These are phyloP conservation scores for Entonaema liquescens DNA, from an alignment of 495 filamentous ascomycete genomes.

Conservation along the genomic window DNA sequence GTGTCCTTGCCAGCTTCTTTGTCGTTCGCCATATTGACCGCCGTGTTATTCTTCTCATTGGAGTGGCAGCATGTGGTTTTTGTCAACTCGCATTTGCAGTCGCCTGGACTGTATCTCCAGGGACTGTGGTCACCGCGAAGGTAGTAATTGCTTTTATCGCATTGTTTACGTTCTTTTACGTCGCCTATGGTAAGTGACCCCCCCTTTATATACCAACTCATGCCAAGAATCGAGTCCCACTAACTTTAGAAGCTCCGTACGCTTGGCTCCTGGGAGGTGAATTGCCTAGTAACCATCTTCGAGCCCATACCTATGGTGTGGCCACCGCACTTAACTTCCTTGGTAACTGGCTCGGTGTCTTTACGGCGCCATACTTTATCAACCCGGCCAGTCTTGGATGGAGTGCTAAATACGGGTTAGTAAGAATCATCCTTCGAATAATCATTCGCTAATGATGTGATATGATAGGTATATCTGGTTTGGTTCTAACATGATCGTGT, in stretches of 20 bases:
- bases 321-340: conserved; percentile 57
- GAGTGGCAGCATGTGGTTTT: conserved; percentile 57
- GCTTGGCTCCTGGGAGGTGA: conserved; percentile 64
- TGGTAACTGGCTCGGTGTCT: conserved; percentile 60
- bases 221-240: background rate
- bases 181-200: conserved; percentile 46
- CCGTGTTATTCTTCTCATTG: conserved; percentile 57
- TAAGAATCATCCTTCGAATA: background rate
- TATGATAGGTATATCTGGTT: conserved; percentile 51
- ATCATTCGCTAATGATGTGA: background rate
- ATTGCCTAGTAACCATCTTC: conserved; percentile 55
- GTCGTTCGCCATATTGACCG: conserved; percentile 59
- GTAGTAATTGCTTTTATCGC: conserved; percentile 56
- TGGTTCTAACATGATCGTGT: conserved; percentile 47
- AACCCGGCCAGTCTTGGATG: conserved; percentile 58
- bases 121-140: conserved; percentile 49
- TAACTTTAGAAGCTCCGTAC: conserved; percentile 50
- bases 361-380: conserved; percentile 66
- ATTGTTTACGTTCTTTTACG: conserved; percentile 51
- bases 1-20: conserved; percentile 55
- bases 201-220: background rate
- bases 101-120: conserved; percentile 57
- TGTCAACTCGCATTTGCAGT: conserved; percentile 58
- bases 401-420: conserved; percentile 53
- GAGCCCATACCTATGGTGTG: conserved; percentile 59